Base-by-base conservation (phyloP, 306 rosid species). In the Parietaria judaica region DNA sequence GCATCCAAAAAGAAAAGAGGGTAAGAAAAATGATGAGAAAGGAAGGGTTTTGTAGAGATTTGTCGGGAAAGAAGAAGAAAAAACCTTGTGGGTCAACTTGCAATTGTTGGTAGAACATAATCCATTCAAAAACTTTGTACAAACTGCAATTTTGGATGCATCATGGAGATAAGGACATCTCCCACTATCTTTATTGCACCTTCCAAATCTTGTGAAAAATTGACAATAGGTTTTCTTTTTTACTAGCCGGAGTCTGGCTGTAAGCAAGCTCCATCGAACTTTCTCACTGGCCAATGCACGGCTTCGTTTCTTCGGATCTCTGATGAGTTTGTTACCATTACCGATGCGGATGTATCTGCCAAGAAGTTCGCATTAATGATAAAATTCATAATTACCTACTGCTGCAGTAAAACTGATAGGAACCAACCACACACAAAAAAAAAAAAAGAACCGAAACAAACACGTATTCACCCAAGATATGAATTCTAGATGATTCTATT, bases 231-330 rank as follows among this genome's bases (percentile, higher is more conserved):
- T 86, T 72, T 82, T 81, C 83, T 83, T 92, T 74, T 81, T 87
- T 2, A 94, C 96, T 83, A 92, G 80, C 67, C 95, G 85, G 61
- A 84, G 88, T 66, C 97, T 84, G 56, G 94, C 96, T 62, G 99
- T 92, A 77, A 86, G 99, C 83, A 92, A 82, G 76, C 99, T 92
- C 99, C 97, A 92, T 63, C 95, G 81, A 69, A 92, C 89, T 76
- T 89, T 92, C 78, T 88, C 99, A 74, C 77, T 92, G 8, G 99
- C 99, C 78, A 92, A 79, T 66, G 78, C 70, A 13, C 99, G 88
- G 37, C 78, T 83, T 82, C 99, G 82, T 66, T 80, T 92, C 86
- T 88, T 92, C 58, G 97, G 90, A 80, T 88, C 85, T 60, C 99
- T 82, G 64, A 92, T 62, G 74, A 92, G 92, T 81, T 92, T 81